A percentile compares a stretch with the other conserved stretches of the same genome.
Evolutionary conservation across 768 basidiomycete genomes (phyloP).

Genomic region (Hortiboletus flavorubellus): DNA sequence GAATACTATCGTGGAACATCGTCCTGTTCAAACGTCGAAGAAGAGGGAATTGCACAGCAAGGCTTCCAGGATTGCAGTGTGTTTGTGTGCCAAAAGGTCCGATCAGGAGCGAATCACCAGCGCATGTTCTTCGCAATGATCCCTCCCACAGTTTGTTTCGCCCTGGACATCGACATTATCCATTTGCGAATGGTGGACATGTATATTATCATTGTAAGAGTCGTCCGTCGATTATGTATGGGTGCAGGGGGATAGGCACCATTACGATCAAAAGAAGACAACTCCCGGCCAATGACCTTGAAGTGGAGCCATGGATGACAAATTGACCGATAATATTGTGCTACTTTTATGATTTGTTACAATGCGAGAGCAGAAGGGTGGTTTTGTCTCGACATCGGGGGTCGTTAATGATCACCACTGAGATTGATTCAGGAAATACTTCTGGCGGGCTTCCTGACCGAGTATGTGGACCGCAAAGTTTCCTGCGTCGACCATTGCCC

Average conservation of each 20-base stretch:
- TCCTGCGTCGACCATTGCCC: conserved; percentile 84
- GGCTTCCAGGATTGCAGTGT: background rate
- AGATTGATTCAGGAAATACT: conserved; percentile 50
- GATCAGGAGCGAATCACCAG: background rate
- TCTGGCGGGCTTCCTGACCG: conserved; percentile 60
- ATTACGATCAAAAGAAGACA: background rate
- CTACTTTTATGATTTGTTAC: background rate
- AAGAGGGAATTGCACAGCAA: background rate
- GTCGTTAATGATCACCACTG: conserved; percentile 24
- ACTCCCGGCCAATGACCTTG: background rate
- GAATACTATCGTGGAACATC: background rate
- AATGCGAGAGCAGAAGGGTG: background rate
- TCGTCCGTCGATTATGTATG: background rate
- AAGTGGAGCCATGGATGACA: too few species aligned
- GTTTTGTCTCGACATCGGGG: background rate
- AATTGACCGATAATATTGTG: background rate
- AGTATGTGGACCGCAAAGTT: conserved; percentile 77
- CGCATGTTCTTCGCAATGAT: background rate
- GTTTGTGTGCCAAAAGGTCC: background rate
- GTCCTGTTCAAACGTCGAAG: background rate
- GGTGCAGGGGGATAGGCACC: background rate
- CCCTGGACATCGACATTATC: background rate
- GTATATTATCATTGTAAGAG: background rate
- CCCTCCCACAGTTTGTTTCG: background rate
- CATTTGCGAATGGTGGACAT: too few species aligned